Evolutionary conservation across 1,139 yeast species (phyloP), one percentile per base, ranked within the genome.

Genomic region (Nakaseomyces glabratus): DNA sequence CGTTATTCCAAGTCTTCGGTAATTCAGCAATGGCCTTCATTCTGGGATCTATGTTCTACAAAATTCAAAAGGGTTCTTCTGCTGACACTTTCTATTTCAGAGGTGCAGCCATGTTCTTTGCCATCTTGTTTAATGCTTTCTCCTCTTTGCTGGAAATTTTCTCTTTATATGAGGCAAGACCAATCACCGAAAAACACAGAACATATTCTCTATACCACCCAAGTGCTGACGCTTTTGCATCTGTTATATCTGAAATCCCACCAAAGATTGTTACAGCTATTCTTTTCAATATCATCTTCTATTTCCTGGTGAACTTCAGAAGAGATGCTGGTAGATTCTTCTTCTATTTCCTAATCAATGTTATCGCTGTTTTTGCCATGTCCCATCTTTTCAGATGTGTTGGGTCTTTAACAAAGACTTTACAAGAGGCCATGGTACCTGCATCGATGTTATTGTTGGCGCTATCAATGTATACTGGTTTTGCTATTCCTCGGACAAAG

Each of bases 171-270:
- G 86, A 78, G 49, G 77, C 84, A n/a, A 73, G 93, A 51, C 76
- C 82, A 2, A 72, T 82, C 43, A 81, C 81, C 19, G 88, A 80
- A 56, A 84, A 84, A 52, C 94, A 82, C 48, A 77, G 77, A 52
- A 68, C 74, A 26, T 82, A 73, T 55, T 84, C 86, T 1, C 58
- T 82, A 37, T 81, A 80, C 50, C 82, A 78, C 42, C 90, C 90
- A 6, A 69, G 85, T 36, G 84, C 88, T 1, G 84, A 80, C 47
- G 85, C 90, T 0, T 48, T 79, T 14, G 82, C 88, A 0, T 73
- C 82, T 8, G 68, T 79, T 35, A 47, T 79, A 12, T 71, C 85
- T 2, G 85, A 80, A 47, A 49, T 80, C 40, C 93, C 93, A 0
- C 62, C 72, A 24, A 78, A 81, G 54, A 35, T 78, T 14, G 30